Base-by-base conservation (phyloP, 2,329 filamentous ascomycete genomes). In the Ceratocystis ficicola region DNA sequence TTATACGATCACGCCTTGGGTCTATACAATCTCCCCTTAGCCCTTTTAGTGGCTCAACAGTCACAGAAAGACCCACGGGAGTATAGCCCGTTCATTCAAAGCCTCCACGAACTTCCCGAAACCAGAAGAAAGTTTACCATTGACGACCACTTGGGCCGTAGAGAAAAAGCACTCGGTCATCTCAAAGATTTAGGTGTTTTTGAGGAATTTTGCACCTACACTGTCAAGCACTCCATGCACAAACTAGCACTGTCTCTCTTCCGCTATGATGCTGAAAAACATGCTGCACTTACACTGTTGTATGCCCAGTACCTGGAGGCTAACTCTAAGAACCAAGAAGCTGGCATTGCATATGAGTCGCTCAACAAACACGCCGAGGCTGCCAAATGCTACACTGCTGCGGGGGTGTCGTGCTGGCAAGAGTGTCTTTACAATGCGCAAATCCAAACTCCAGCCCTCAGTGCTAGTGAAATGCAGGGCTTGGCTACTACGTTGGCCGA, bases 51-150 rank as follows among this genome's bases (percentile, higher is more conserved):
- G 12, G 94, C 94, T 0, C 94, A 99, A 72, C 92, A 96, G 73
- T 94, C 92, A 0, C 94, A 99, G 75, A 90, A 93, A 73, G 94
- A 99, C 71, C 94, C 94, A 1, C 81, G 91, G 70, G 94, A 99
- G 74, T 99, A 99, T 71, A 83, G 97, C 6, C 94, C 94, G 3
- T 97, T 97, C 73, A 84, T 99, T 63, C 92, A 96, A 72, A 86
- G 86, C 44, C 81, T 99, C 1, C 90, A 96, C 73, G 81, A 86
- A 68, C 81, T 95, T 70, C 77, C 87, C 0, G 80, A 84, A 10
- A 75, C 88, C 10, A 85, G 90, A 22, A 85, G 90, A 55, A 83
- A 86, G 64, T 96, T 92, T 70, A 84, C 85, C 52, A 95, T 99
- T 64, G 94, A 99, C 73, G 88, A 97, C 72, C 86, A 96, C 72